Evolutionary conservation across 2,329 filamentous ascomycete species (phyloP), one percentile per base, ranked within the genome.

Genomic region (Cucurbitaria berberidis): DNA sequence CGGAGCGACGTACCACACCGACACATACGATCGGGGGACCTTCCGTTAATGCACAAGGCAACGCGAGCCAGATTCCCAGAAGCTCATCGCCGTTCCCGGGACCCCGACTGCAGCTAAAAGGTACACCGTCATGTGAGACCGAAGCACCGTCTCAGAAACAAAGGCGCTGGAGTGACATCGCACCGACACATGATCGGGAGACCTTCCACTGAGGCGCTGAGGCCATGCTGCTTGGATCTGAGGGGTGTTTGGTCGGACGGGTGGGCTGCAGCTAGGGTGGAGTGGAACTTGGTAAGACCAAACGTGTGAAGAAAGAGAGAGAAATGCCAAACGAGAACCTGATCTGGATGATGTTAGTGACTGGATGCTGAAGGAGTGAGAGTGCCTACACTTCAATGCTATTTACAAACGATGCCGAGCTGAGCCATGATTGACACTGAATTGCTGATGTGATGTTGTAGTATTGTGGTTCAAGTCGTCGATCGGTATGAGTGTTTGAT

Each of bases 151-250:
- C 41, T 45, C 52, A 51, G 19, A 48, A 38, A 26, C 39, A 30
- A 22, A 55, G 42, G 21, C 46, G 56, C 52, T 53, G 53, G 46
- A 59, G 56, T 48, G 53, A 56, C 53, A 53, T 53, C 40, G 26
- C 41, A 51, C 49, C 44, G 45, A 48, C 36, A 45, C 35, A 48
- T 41, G 42, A 42, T 42, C 49, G 26, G 49, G 46, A 39, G 44
- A 56, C 49, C 46, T 59, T 59, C 49, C 49, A 56, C 51, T 51
- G 27, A 56, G 53, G 36, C 53, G 24, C 45, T 42, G 35, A 30
- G 40, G 47, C 36, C 50, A 59, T 48, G 53, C 56, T 59, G 27
- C 45, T 56, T 47, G 27, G 41, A 39, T 47, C 22, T 49, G 49
- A 56, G 41, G 41, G 40, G 44, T 43, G 24, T 24, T 22, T 42